phyloP scores from a whole-genome alignment of 108 stramenopile genomes.

The Conticribra guillardii region DNA sequence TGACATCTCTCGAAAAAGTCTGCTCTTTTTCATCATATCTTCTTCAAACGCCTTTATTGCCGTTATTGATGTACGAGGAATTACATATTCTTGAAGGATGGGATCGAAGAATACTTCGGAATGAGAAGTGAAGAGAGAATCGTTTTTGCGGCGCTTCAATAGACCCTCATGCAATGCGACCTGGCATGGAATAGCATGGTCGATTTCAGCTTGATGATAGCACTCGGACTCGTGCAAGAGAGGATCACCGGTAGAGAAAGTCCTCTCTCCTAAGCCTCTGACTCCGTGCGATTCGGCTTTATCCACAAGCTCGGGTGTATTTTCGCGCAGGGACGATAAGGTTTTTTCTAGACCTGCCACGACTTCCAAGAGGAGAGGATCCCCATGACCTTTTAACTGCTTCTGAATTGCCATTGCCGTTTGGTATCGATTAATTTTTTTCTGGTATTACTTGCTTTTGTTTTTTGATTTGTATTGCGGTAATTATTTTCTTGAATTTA shows the following conservation, averaged over 20 bases:
- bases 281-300: not conserved
- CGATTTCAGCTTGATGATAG: conserved; percentile 24
- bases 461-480: conserved; percentile 9
- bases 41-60: conserved; percentile 19
- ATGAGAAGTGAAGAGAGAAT: conserved; percentile 10
- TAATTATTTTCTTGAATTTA: too few species aligned
- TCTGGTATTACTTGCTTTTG: conserved; percentile 9
- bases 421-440: not conserved
- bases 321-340: not conserved
- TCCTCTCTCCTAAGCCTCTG: conserved; percentile 15
- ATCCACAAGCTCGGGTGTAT: not conserved
- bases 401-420: conserved; percentile 12
- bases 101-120: conserved; percentile 17
- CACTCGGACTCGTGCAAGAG: conserved; percentile 23
- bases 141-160: conserved; percentile 14
- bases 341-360: conserved; percentile 4
- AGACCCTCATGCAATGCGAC: conserved; percentile 17
- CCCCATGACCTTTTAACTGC: conserved; percentile 24
- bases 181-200: conserved; percentile 12
- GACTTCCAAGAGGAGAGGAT: conserved; percentile 27
- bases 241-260: conserved; percentile 17
- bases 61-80: conserved; percentile 10
- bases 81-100: conserved; percentile 25
- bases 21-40: conserved; percentile 16
- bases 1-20: conserved; percentile 35